phyloP scores from a whole-genome alignment of 306 rosid genomes.

The Cyclanthera cordifolia region DNA sequence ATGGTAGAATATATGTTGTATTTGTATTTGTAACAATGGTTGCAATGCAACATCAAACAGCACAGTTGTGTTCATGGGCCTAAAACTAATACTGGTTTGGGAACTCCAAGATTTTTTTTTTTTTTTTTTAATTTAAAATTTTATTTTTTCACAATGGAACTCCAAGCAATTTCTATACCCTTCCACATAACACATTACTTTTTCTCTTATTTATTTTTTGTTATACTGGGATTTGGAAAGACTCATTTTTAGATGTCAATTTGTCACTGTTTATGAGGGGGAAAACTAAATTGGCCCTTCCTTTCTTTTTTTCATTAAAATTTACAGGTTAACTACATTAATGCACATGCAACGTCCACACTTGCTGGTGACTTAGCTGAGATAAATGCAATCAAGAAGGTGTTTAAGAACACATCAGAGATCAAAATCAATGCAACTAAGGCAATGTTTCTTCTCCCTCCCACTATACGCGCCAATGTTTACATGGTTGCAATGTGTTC shows the following conservation, averaged over 20 bases:
- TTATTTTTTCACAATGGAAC: no score
- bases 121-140: no score
- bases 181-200: background rate
- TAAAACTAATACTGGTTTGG: background rate
- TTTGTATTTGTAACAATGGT: background rate
- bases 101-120: no score
- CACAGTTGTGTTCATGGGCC: conserved; percentile 1
- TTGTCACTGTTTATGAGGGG: background rate
- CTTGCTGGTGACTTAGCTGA: conserved; percentile 93
- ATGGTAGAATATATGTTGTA: background rate
- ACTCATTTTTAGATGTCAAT: background rate
- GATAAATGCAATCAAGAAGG: conserved; percentile 90
- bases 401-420: conserved; percentile 72
- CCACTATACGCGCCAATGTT: background rate
- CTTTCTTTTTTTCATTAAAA: no score
- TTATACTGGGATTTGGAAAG: background rate
- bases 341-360: conserved; percentile 98
- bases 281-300: background rate
- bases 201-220: background rate
- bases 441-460: conserved; percentile 36
- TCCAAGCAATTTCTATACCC: background rate
- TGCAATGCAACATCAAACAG: background rate
- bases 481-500: background rate
- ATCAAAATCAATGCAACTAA: conserved; percentile 96
- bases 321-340: conserved; percentile 82